A percentile compares a stretch with the other conserved stretches of the same genome.
Evolutionary conservation across 345 rosid genomes (phyloP).

Genomic region (Microcos paniculata): DNA sequence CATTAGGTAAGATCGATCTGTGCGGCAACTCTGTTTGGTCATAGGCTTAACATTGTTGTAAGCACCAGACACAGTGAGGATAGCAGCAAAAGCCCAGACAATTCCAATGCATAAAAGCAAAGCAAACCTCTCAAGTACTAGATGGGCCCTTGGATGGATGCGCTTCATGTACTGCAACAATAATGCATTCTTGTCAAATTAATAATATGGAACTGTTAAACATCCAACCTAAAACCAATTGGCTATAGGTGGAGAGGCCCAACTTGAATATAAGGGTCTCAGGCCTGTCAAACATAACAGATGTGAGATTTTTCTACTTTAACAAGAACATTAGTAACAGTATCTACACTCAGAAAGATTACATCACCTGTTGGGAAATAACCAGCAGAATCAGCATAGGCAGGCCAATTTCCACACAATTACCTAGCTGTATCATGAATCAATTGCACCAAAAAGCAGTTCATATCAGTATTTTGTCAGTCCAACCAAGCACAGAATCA

Average conservation of each 20-base stretch:
- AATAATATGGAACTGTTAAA: too few relatives aligned
- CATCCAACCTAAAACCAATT: too few relatives aligned
- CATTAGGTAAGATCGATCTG: conserved; percentile 66
- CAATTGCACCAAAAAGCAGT: conserved; percentile 8
- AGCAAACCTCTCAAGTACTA: conserved; percentile 77
- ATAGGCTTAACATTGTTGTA: conserved; percentile 64
- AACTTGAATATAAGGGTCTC: too few relatives aligned
- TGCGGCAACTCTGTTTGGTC: conserved; percentile 80
- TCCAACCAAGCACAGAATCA: not conserved
- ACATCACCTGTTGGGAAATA: conserved; percentile 65
- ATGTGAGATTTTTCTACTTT: too few relatives aligned
- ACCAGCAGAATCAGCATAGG: conserved; percentile 88
- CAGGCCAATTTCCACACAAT: conserved; percentile 88
- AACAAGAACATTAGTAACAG: not conserved
- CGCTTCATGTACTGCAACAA: conserved; percentile 65
- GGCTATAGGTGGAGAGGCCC: too few relatives aligned
- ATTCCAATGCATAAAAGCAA: conserved; percentile 75
- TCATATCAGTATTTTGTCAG: not conserved
- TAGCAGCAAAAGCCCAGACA: conserved; percentile 91
- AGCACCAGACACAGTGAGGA: conserved; percentile 90
- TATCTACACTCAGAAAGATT: not conserved
- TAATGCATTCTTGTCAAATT: conserved; percentile 7
- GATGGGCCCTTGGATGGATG: conserved; percentile 25
- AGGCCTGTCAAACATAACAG: too few relatives aligned
- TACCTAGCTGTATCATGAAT: conserved; percentile 66